A percentile compares a stretch with the other conserved stretches of the same genome.
Evolutionary conservation across 2,329 filamentous ascomycete genomes (phyloP).

Genomic region (Tolypocladium cylindrosporum): DNA sequence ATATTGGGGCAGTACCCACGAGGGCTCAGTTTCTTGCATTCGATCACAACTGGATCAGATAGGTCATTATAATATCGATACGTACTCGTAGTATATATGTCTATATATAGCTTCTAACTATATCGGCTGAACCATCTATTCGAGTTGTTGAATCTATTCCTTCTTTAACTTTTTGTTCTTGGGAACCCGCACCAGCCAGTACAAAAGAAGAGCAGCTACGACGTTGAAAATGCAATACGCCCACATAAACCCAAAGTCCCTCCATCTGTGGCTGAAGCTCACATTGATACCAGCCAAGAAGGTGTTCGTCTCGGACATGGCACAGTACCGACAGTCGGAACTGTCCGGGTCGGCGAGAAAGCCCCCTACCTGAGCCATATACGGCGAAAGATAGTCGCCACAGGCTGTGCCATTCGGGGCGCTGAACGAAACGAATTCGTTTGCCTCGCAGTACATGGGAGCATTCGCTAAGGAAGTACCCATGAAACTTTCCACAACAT

Average conservation of each 20-base stretch:
- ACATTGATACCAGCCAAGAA: neutral
- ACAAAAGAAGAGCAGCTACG: neutral
- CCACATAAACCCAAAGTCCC: neutral
- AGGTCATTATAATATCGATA: too few species aligned
- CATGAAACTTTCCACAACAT: constrained; percentile 53
- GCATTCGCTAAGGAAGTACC: neutral
- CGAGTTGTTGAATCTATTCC: neutral
- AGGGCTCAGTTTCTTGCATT: too few species aligned
- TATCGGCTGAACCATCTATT: neutral
- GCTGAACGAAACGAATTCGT: neutral
- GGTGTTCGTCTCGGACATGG: neutral
- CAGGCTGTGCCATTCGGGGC: neutral
- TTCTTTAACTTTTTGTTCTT: neutral
- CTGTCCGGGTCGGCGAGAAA: neutral
- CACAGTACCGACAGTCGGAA: neutral
- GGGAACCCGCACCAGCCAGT: neutral
- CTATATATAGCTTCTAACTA: neutral
- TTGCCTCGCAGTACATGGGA: neutral
- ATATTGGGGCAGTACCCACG: too few species aligned
- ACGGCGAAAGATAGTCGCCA: neutral
- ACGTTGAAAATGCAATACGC: neutral
- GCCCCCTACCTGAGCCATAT: neutral
- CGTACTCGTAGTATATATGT: neutral
- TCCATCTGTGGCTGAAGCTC: neutral
- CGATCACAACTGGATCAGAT: too few species aligned